These are phyloP conservation scores for Fusarium illudens DNA, from an alignment of 2,329 filamentous ascomycete genomes.

Conservation along the genomic window DNA sequence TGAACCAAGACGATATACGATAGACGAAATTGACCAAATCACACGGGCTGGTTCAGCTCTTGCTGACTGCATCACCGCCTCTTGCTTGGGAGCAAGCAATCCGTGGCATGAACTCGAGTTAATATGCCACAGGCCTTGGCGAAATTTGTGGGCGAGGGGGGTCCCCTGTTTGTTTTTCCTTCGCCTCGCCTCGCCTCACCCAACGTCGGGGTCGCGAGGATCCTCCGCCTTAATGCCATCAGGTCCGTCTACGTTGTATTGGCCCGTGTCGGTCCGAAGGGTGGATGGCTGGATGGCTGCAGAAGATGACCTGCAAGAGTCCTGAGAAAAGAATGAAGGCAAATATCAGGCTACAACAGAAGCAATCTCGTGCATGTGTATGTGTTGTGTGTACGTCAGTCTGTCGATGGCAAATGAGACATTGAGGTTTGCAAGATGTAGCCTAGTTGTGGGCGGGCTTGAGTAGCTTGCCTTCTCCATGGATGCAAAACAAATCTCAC, in stretches of 20 bases:
- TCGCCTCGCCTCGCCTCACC: conserved; percentile 1
- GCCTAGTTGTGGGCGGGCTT: neutral
- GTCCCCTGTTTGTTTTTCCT: conserved; percentile 1
- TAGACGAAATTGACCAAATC: neutral
- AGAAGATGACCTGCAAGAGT: conserved; percentile 3
- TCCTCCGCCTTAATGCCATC: neutral
- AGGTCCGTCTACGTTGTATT: neutral
- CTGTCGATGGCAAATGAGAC: neutral
- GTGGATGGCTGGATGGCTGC: neutral
- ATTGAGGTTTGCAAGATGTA: conserved; percentile 6
- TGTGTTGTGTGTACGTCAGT: neutral
- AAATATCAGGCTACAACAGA: neutral
- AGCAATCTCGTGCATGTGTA: neutral
- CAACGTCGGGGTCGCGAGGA: conserved; percentile 6
- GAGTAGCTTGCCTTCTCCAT: neutral
- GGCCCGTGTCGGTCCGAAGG: neutral
- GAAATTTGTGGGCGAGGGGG: conserved; percentile 5
- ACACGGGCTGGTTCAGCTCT: conserved; percentile 15
- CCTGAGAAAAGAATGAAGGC: neutral
- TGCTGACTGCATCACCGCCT: conserved; percentile 31
- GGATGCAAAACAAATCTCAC: conserved; percentile 16
- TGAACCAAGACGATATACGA: neutral
- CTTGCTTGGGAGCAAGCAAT: neutral
- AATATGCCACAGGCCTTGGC: conserved; percentile 24
- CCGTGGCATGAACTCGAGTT: conserved; percentile 18